Percentiles rank a stretch among this genome's conserved stretches.
phyloP scores from a whole-genome alignment of 441 rosid species.

The Gossypium schwendimanii region DNA sequence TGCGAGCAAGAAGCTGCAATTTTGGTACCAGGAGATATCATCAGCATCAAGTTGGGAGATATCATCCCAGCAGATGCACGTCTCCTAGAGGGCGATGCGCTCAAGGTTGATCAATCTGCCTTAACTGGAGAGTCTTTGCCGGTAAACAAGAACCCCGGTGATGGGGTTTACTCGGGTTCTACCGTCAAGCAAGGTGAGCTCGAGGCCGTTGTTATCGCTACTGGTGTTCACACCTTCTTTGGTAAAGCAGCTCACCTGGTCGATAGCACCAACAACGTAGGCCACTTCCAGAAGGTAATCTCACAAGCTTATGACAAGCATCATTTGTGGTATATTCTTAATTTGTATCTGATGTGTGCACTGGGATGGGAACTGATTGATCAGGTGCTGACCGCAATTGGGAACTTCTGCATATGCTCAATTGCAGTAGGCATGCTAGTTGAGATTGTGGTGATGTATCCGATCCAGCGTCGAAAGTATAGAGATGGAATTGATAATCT shows the following conservation, averaged over 20 bases:
- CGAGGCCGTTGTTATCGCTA: slow-evolving; percentile 66
- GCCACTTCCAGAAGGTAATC: slow-evolving; percentile 57
- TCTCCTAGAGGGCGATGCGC: slow-evolving; percentile 60
- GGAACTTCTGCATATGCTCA: slow-evolving; percentile 68
- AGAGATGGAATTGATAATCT: slow-evolving; percentile 63
- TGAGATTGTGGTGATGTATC: slow-evolving; percentile 62
- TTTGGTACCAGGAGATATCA: slow-evolving; percentile 59
- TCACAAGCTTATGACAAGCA: background rate
- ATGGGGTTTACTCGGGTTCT: slow-evolving; percentile 58
- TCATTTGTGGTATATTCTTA: background rate
- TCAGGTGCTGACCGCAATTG: slow-evolving; percentile 59
- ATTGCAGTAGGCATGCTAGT: slow-evolving; percentile 51
- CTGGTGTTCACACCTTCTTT: slow-evolving; percentile 67
- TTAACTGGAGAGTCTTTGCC: slow-evolving; percentile 71
- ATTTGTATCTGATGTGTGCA: background rate
- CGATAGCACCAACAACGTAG: slow-evolving; percentile 58
- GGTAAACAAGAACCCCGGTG: slow-evolving; percentile 44
- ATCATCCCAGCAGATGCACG: slow-evolving; percentile 71
- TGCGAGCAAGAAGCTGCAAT: slow-evolving; percentile 63
- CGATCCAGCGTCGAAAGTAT: slow-evolving; percentile 51
- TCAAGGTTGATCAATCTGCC: slow-evolving; percentile 62
- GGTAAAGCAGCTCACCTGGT: slow-evolving; percentile 77
- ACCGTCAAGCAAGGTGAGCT: slow-evolving; percentile 74
- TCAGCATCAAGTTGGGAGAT: slow-evolving; percentile 65
- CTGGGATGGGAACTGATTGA: background rate